Evolutionary conservation across 1,284 basidiomycete species (phyloP).

Genomic region (Cryptococcus sp.): DNA sequence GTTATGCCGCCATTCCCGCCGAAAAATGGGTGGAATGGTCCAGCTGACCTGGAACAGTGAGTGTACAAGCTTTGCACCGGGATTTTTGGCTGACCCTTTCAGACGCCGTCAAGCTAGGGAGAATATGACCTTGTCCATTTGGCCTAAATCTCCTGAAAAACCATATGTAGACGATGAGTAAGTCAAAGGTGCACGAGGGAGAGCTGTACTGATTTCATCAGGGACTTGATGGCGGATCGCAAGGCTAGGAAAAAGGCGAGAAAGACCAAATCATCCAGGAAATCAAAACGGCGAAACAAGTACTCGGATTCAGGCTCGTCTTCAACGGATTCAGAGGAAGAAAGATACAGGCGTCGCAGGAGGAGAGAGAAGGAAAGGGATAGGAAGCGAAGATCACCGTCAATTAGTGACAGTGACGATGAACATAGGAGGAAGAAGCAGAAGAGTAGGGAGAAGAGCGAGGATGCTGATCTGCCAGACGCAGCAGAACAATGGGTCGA

Average conservation of each 20-base stretch:
- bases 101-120: conserved; percentile 75
- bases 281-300: conserved; percentile 17
- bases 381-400: neutral
- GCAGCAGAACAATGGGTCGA: conserved; percentile 45
- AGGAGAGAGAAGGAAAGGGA: conserved; percentile 19
- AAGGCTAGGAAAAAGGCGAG: conserved; percentile 20
- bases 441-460: conserved; percentile 40
- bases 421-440: conserved; percentile 44
- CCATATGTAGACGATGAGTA: conserved; percentile 38
- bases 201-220: conserved; percentile 2
- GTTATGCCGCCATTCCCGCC: conserved; percentile 3
- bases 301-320: conserved; percentile 50
- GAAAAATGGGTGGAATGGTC: neutral
- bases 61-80: neutral
- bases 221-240: conserved; percentile 25
- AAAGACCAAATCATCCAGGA: conserved; percentile 17
- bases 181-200: conserved; percentile 39
- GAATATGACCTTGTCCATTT: conserved; percentile 61
- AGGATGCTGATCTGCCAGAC: conserved; percentile 48
- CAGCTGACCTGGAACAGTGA: conserved; percentile 2
- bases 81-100: neutral
- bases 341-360: conserved; percentile 21
- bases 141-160: conserved; percentile 77
- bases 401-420: conserved; percentile 47
- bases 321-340: conserved; percentile 58